Conservation (phyloP, 2,329 filamentous ascomycete species). For the Claviceps sp. region DNA sequence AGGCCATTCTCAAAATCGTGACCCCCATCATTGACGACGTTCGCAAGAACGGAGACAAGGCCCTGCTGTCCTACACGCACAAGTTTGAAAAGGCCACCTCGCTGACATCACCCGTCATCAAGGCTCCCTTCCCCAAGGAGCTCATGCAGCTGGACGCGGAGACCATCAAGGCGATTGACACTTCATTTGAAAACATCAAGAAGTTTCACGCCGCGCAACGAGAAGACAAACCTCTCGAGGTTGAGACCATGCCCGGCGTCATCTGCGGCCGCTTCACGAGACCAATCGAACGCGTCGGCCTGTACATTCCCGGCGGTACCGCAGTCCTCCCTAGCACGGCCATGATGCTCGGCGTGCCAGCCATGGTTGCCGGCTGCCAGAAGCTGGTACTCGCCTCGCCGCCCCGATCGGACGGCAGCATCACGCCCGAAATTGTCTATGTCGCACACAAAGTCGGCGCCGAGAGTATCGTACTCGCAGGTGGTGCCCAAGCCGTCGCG, state of each 20-base stretch:
- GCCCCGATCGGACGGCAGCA: constrained; percentile 73
- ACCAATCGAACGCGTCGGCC: constrained; percentile 87
- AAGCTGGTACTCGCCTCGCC: constrained; percentile 90
- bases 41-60: constrained; percentile 69
- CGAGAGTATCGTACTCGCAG: constrained; percentile 88
- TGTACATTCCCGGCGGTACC: constrained; percentile 92
- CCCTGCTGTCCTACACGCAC: constrained; percentile 85
- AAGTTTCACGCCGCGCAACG: constrained; percentile 89
- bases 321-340: constrained; percentile 95
- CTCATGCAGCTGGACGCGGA: constrained; percentile 78
- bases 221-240: constrained; percentile 65
- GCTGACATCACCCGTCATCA: constrained; percentile 75
- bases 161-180: constrained; percentile 83
- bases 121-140: constrained; percentile 71
- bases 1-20: constrained; percentile 82
- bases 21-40: constrained; percentile 86
- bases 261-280: constrained; percentile 85
- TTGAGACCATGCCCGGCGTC: constrained; percentile 97
- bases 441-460: constrained; percentile 93
- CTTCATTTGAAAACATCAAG: constrained; percentile 86
- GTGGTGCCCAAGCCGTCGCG: constrained; percentile 88
- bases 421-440: constrained; percentile 96
- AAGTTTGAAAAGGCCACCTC: constrained; percentile 96
- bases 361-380: constrained; percentile 92
- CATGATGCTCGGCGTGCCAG: constrained; percentile 94